Conservation (phyloP, 352 stramenopile genomes). For the Pythium aphanidermatum region DNA sequence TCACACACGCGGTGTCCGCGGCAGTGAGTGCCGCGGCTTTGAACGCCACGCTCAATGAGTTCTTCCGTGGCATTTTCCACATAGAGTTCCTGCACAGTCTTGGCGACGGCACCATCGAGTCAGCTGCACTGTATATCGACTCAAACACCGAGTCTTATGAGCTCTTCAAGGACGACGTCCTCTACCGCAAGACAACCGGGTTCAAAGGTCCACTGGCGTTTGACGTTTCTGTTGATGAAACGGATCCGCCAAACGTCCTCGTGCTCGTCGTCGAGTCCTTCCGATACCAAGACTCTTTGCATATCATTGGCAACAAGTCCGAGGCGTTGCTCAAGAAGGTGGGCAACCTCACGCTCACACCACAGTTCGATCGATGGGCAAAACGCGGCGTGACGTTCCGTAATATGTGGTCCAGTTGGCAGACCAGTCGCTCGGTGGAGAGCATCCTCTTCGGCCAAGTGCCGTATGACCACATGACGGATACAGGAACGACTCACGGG, state of each 20-base stretch:
- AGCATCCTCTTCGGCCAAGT: constrained; percentile 57
- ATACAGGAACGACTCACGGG: constrained; percentile 42
- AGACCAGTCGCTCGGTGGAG: constrained; percentile 65
- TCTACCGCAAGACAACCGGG: constrained; percentile 38
- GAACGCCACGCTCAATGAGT: too few species aligned
- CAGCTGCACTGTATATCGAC: too few species aligned
- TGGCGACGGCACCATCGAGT: too few species aligned
- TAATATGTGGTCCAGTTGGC: constrained; percentile 63
- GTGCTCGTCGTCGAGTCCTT: constrained; percentile 68
- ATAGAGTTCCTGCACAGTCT: too few species aligned
- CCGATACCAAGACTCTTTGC: constrained; percentile 42
- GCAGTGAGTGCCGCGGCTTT: constrained; percentile 3
- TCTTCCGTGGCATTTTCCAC: too few species aligned
- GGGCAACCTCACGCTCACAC: constrained; percentile 47
- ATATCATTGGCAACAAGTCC: too few species aligned
- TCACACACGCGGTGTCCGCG: constrained; percentile 2
- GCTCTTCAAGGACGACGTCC: constrained; percentile 26
- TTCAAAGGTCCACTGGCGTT: constrained; percentile 54
- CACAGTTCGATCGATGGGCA: constrained; percentile 57
- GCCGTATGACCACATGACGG: constrained; percentile 49
- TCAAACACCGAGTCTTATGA: constrained; percentile 31
- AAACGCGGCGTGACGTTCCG: constrained; percentile 37
- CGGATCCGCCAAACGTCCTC: constrained; percentile 53
- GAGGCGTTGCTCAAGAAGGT: constrained; percentile 30
- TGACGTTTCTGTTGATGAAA: constrained; percentile 29